Evolutionary conservation across 73 alveolate species (phyloP), one percentile per base, ranked within the genome.

Genomic region (Halteria grandinella): DNA sequence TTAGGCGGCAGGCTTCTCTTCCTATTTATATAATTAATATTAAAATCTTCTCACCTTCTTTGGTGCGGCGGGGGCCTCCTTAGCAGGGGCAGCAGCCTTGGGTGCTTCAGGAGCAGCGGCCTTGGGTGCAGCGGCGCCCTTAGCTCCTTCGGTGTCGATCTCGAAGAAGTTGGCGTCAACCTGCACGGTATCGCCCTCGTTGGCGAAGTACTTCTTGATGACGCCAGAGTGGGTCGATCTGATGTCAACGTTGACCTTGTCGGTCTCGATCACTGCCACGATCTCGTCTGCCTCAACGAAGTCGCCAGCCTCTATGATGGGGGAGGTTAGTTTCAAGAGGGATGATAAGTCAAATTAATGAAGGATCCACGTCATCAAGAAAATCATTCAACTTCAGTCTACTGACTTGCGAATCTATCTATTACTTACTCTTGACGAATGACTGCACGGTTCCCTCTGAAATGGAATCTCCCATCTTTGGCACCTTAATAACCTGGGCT

Each of bases 381-480:
- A n/a, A n/a, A n/a, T n/a, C n/a, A n/a, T n/a, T n/a, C n/a, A n/a
- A n/a, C n/a, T n/a, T n/a, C n/a, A n/a, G n/a, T n/a, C n/a, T n/a
- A n/a, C n/a, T n/a, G n/a, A n/a, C n/a, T n/a, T n/a, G n/a, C n/a
- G n/a, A n/a, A n/a, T 23, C 33, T 23, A 33, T 21, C 5, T 11
- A n/a, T 24, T 17, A 24, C 69, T 32, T 73, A 73, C 77, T 27
- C 78, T 63, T 62, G 3, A 55, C 53, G 49, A 51, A 72, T 10
- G 48, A 53, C 52, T 58, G 47, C 36, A 82, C 60, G 4, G 83
- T 82, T 6, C 91, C 91, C 81, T 90, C 97, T 34, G 92, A 87
- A 57, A 90, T 90, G 6, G 97, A 90, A 58, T 90, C 97, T 73
- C 97, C 97, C 97, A 90, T 90, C 59, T 89, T 49, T 53, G 97